A percentile compares a stretch with the other conserved stretches of the same genome.
Evolutionary conservation across 805 yeast species (phyloP).

Genomic region (Metschnikowia similis): DNA sequence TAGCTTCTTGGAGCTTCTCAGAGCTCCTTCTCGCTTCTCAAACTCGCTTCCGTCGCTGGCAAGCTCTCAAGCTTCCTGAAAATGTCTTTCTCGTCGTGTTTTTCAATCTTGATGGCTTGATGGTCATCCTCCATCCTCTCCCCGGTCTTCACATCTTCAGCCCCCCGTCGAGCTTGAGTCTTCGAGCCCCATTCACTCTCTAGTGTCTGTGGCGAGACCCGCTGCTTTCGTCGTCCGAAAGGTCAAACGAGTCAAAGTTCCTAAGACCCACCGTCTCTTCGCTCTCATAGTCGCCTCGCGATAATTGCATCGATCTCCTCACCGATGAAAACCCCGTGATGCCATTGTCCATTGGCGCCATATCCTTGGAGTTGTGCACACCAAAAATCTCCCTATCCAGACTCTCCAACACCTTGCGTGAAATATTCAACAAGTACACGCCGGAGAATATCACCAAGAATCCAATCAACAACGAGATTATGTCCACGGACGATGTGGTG

Average conservation of each 20-base stretch:
- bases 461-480: constrained; percentile 78
- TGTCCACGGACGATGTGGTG: constrained; percentile 73
- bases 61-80: too few species aligned
- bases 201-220: constrained; percentile 15
- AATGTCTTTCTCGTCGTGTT: too few species aligned
- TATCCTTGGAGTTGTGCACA: constrained; percentile 49
- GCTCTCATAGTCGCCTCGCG: constrained; percentile 38
- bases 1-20: too few species aligned
- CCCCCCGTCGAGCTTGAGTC: background rate
- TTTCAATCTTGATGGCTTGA: too few species aligned
- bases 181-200: background rate
- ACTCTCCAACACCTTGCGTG: constrained; percentile 59
- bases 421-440: constrained; percentile 74
- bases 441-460: constrained; percentile 85
- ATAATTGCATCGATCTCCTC: constrained; percentile 69
- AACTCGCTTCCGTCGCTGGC: too few species aligned
- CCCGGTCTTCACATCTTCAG: background rate
- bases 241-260: constrained; percentile 59
- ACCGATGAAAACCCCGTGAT: constrained; percentile 68
- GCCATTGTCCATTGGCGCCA: constrained; percentile 76
- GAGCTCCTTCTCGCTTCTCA: too few species aligned
- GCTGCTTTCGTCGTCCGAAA: constrained; percentile 37
- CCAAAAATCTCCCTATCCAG: constrained; percentile 52
- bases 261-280: constrained; percentile 53
- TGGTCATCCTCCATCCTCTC: background rate